Percentiles rank a stretch among this genome's conserved stretches.
Evolutionary conservation across 1,284 basidiomycete genomes (phyloP).

Genomic region (Cutaneotrichosporon dermatis): DNA sequence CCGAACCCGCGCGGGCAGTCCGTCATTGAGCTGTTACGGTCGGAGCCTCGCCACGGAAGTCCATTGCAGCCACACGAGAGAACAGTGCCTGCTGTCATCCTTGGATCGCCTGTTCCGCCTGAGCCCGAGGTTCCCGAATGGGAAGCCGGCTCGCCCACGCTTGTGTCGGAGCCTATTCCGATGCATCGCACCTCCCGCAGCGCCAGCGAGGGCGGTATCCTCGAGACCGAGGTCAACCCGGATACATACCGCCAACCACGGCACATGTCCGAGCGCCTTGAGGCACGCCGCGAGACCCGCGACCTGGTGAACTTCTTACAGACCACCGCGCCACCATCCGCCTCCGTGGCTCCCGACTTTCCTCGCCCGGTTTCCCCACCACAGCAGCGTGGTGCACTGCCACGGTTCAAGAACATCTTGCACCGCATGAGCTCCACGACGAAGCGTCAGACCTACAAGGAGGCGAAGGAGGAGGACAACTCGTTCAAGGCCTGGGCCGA

Average conservation of each 20-base stretch:
- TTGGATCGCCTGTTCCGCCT: conserved; percentile 23
- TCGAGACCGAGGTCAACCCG: not conserved
- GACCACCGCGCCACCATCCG: conserved; percentile 23
- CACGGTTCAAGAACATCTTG: conserved; percentile 13
- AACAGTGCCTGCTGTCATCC: conserved; percentile 38
- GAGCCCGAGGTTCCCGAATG: not conserved
- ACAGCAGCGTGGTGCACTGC: not conserved
- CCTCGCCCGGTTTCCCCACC: not conserved
- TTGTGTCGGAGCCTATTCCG: not conserved
- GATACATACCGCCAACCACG: conserved; percentile 4
- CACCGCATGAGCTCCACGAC: conserved; percentile 6
- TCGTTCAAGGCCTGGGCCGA: not conserved
- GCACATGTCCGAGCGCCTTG: not conserved
- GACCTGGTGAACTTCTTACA: conserved; percentile 44
- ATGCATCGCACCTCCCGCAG: conserved; percentile 1
- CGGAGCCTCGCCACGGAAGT: not conserved
- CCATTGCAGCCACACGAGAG: conserved; percentile 7
- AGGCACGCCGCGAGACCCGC: conserved; percentile 16
- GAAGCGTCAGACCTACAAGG: not conserved
- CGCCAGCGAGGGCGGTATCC: conserved; percentile 10
- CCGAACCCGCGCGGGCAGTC: not conserved
- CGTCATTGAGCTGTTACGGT: conserved; percentile 8
- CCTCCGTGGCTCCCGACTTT: not conserved
- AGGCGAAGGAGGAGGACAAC: not conserved
- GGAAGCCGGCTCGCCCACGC: not conserved